Conservation (phyloP, 2,329 filamentous ascomycete genomes). For the Exserohilum rostratum region DNA sequence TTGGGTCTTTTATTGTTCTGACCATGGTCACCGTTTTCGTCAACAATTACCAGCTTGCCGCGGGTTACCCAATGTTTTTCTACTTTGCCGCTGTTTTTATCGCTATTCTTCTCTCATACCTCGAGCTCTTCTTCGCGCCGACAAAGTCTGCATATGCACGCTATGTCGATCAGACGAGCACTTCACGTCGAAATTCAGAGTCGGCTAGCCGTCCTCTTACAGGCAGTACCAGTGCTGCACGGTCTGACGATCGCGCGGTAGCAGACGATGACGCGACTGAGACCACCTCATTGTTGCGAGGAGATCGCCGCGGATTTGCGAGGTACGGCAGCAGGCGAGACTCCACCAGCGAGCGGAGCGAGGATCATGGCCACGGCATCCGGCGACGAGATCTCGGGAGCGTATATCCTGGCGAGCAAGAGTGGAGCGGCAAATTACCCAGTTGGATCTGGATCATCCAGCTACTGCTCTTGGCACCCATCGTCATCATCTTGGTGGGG, state of each 20-base stretch:
- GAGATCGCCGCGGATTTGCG: conserved; percentile 61
- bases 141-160: conserved; percentile 73
- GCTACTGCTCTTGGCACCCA: conserved; percentile 78
- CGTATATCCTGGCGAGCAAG: conserved; percentile 74
- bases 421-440: conserved; percentile 81
- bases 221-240: conserved; percentile 37
- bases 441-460: conserved; percentile 89
- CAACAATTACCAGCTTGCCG: conserved; percentile 72
- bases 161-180: conserved; percentile 50
- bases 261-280: conserved; percentile 57
- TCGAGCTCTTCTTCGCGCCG: conserved; percentile 78
- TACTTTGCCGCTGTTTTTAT: conserved; percentile 78
- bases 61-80: conserved; percentile 82
- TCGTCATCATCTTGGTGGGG: conserved; percentile 76
- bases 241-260: conserved; percentile 41
- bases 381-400: conserved; percentile 42
- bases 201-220: conserved; percentile 45
- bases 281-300: conserved; percentile 62
- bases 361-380: conserved; percentile 43
- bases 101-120: conserved; percentile 74
- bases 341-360: conserved; percentile 45
- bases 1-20: conserved; percentile 73
- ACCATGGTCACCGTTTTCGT: conserved; percentile 77
- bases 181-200: conserved; percentile 27
- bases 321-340: conserved; percentile 54